These are phyloP conservation scores for Arctium lappa DNA, from an alignment of 129 eudicot genomes.

Conservation along the genomic window DNA sequence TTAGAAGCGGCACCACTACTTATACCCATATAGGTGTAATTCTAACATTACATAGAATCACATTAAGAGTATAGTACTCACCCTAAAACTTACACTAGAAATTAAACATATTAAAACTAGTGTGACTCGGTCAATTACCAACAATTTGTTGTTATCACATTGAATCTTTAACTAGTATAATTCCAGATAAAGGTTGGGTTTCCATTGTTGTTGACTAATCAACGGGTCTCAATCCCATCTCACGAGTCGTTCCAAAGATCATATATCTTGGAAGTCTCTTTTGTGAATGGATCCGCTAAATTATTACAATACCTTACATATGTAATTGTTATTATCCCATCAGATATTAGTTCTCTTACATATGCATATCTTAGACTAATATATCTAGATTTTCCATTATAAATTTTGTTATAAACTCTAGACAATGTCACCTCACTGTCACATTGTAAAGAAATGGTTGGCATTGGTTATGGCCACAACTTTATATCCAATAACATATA, in stretches of 20 bases:
- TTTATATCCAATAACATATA: too few species aligned
- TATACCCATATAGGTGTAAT: neutral
- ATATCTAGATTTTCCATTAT: too few species aligned
- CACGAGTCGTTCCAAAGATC: neutral
- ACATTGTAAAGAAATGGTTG: too few species aligned
- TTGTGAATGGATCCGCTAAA: neutral
- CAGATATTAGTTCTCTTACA: too few species aligned
- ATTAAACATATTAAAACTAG: neutral
- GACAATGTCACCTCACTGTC: too few species aligned
- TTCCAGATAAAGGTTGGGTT: too few species aligned
- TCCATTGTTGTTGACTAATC: too few species aligned
- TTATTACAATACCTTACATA: neutral
- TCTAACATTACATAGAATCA: neutral
- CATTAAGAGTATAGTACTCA: neutral
- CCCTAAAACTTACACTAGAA: neutral
- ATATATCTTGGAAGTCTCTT: neutral
- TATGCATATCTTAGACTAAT: too few species aligned
- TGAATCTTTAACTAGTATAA: too few species aligned
- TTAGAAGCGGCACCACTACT: constrained; percentile 1
- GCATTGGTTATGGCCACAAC: too few species aligned
- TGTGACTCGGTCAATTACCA: neutral
- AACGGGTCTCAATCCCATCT: neutral
- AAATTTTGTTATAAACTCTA: too few species aligned
- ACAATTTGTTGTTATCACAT: neutral
- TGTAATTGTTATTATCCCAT: too few species aligned